phyloP scores from a whole-genome alignment of 495 filamentous ascomycete genomes.

The Neurospora africana region DNA sequence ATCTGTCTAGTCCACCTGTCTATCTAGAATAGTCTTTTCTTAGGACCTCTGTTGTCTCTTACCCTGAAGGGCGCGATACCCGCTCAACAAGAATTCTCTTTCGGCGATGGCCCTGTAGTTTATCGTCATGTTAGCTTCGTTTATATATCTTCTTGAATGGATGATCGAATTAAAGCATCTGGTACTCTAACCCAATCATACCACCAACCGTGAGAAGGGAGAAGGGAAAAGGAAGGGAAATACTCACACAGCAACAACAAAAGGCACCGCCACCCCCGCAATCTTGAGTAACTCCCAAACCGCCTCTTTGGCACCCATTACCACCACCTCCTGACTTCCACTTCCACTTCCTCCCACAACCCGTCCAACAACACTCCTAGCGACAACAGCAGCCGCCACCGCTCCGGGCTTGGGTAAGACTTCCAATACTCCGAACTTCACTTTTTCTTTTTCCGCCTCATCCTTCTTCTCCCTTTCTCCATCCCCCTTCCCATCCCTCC shows the following conservation, averaged over 20 bases:
- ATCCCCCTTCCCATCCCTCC: not conserved
- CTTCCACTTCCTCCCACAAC: constrained; percentile 16
- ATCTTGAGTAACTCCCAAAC: constrained; percentile 40
- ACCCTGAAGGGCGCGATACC: constrained; percentile 33
- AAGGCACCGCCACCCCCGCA: constrained; percentile 40
- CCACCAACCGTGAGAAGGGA: not conserved
- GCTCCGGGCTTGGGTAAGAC: constrained; percentile 19
- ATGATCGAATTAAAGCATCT: not conserved
- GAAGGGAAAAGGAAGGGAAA: not conserved
- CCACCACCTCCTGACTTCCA: constrained; percentile 13
- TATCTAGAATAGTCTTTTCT: not conserved
- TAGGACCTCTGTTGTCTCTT: constrained; percentile 5
- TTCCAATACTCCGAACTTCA: constrained; percentile 15
- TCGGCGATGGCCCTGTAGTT: constrained; percentile 46
- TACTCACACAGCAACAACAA: constrained; percentile 52
- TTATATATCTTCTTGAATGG: not conserved
- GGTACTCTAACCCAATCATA: not conserved
- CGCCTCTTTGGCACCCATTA: constrained; percentile 14
- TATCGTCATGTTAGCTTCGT: constrained; percentile 11
- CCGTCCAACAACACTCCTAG: constrained; percentile 12
- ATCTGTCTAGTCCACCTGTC: not conserved
- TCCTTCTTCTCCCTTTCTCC: not conserved
- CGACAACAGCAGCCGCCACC: constrained; percentile 14
- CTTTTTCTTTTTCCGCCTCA: not conserved
- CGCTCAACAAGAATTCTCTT: constrained; percentile 42